A percentile compares a stretch with the other conserved stretches of the same genome.
Conservation (phyloP, 108 stramenopile species). For the Pseudonitzschia pungens region DNA sequence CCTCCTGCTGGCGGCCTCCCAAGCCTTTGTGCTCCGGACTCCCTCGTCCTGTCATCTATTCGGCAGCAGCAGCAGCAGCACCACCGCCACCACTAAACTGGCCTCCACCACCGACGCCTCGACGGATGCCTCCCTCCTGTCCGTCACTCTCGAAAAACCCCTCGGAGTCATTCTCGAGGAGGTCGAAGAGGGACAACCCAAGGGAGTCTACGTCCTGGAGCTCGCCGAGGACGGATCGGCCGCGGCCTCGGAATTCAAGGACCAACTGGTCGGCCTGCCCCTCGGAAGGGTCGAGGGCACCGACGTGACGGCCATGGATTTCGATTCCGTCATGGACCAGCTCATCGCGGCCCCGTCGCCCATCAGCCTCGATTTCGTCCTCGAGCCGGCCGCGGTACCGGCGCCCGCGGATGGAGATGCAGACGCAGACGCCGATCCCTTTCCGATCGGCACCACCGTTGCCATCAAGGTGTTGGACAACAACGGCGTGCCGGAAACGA, state of each 20-base stretch:
- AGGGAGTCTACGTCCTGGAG: slow-evolving; percentile 62
- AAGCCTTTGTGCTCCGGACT: slow-evolving; percentile 1
- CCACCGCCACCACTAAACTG: neutral
- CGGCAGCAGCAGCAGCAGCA: no score
- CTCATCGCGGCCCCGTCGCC: slow-evolving; percentile 68
- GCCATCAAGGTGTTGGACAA: slow-evolving; percentile 61
- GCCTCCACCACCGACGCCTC: neutral
- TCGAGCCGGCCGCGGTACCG: neutral
- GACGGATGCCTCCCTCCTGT: neutral
- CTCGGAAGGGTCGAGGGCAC: slow-evolving; percentile 51
- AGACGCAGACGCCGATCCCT: slow-evolving; percentile 26
- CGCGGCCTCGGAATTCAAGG: slow-evolving; percentile 24
- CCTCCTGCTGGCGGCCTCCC: neutral
- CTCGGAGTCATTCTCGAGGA: slow-evolving; percentile 80
- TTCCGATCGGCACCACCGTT: slow-evolving; percentile 59
- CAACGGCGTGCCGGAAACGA: slow-evolving; percentile 43
- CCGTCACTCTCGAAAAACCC: slow-evolving; percentile 50
- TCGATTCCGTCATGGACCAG: slow-evolving; percentile 77
- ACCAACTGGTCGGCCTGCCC: slow-evolving; percentile 42
- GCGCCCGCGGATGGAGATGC: slow-evolving; percentile 11
- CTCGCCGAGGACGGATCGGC: slow-evolving; percentile 72
- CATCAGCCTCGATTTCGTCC: slow-evolving; percentile 48
- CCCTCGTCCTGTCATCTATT: neutral
- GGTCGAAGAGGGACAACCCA: slow-evolving; percentile 49
- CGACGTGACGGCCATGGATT: slow-evolving; percentile 51